These are phyloP conservation scores for Nitzschia inconspicua DNA, from an alignment of 108 stramenopile species.

Conservation along the genomic window DNA sequence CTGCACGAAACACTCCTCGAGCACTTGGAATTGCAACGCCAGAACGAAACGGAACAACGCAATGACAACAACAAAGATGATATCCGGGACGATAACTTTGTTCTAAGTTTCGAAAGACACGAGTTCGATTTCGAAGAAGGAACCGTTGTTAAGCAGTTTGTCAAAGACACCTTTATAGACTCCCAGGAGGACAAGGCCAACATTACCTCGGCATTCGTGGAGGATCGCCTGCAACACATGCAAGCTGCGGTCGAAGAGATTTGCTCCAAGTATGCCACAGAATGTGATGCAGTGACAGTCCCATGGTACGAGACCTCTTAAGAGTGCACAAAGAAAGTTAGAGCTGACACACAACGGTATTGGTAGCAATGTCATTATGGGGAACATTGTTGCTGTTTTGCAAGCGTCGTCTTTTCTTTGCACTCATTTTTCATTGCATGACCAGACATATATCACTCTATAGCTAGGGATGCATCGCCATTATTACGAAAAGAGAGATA, in stretches of 20 bases:
- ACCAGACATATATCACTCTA: too few species aligned
- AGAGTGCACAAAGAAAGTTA: not conserved
- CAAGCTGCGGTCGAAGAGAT: slow-evolving; percentile 2
- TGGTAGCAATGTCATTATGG: not conserved
- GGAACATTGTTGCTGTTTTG: too few species aligned
- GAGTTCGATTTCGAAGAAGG: slow-evolving; percentile 9
- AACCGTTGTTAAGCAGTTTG: slow-evolving; percentile 8
- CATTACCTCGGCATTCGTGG: not conserved
- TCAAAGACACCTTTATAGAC: not conserved
- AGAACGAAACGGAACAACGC: not conserved
- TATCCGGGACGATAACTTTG: not conserved
- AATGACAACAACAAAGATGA: not conserved
- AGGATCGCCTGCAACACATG: slow-evolving; percentile 1
- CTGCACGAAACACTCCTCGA: slow-evolving; percentile 9
- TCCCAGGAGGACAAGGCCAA: not conserved
- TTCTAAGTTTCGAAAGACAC: not conserved
- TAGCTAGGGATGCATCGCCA: too few species aligned
- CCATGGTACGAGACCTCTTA: slow-evolving; percentile 5
- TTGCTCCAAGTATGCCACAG: slow-evolving; percentile 7
- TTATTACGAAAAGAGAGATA: too few species aligned
- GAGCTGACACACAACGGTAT: not conserved
- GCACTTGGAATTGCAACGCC: not conserved
- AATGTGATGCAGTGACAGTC: slow-evolving; percentile 1
- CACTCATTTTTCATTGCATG: too few species aligned
- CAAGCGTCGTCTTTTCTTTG: too few species aligned